A percentile compares a stretch with the other conserved stretches of the same genome.
Evolutionary conservation across 805 yeast species (phyloP).

Genomic region (Monosporozyma solicola): DNA sequence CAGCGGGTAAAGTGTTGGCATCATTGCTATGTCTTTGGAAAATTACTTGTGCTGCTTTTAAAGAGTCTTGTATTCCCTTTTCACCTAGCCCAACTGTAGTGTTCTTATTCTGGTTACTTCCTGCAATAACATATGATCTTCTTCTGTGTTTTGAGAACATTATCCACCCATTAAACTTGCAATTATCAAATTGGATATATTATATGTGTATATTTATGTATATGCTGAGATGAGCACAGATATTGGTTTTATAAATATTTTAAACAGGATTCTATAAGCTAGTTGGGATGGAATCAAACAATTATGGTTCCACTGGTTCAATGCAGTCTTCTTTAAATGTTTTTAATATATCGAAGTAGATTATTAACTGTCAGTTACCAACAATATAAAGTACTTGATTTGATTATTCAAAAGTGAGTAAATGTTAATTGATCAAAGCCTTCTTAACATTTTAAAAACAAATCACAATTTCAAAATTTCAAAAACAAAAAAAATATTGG

Average conservation of each 20-base stretch:
- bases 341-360: neutral
- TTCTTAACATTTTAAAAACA: neutral
- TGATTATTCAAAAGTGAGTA: neutral
- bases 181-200: neutral
- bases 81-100: conserved; percentile 7
- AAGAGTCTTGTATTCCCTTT: conserved; percentile 17
- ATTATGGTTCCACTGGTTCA: neutral
- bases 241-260: neutral
- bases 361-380: neutral
- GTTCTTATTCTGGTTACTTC: neutral
- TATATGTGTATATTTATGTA: neutral
- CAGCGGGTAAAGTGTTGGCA: neutral
- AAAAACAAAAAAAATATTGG: neutral
- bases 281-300: neutral
- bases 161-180: neutral
- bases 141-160: conserved; percentile 4
- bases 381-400: neutral
- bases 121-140: neutral
- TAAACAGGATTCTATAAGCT: neutral
- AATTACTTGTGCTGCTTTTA: conserved; percentile 26
- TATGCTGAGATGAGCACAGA: neutral
- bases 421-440: neutral
- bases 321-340: neutral
- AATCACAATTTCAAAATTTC: neutral
- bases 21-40: conserved; percentile 19